Percentiles rank a stretch among this genome's conserved stretches.
These are phyloP conservation scores for Drechslerella coelobrocha DNA, from an alignment of 2,329 filamentous ascomycete species.

Conservation along the genomic window DNA sequence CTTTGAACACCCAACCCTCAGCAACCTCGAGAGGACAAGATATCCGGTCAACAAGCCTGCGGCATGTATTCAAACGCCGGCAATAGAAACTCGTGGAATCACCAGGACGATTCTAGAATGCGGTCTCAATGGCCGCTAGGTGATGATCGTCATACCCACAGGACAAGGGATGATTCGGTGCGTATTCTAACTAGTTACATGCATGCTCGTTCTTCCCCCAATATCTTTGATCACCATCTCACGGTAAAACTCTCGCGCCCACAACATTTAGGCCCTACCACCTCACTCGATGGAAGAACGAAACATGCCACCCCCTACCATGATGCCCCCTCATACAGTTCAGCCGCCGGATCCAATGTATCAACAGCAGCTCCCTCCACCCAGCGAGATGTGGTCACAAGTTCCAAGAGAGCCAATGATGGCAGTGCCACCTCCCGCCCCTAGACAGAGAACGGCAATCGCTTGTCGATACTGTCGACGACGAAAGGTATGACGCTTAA, in stretches of 20 bases:
- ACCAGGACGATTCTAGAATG: constrained; percentile 46
- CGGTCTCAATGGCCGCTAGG: constrained; percentile 35
- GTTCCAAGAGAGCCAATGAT: constrained; percentile 44
- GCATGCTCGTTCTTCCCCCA: neutral
- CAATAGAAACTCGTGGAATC: constrained; percentile 47
- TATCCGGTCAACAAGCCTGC: constrained; percentile 9
- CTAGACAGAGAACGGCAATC: constrained; percentile 68
- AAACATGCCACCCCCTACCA: constrained; percentile 41
- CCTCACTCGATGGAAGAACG: constrained; percentile 34
- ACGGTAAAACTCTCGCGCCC: neutral
- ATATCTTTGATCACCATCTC: too few species aligned
- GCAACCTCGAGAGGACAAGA: constrained; percentile 22
- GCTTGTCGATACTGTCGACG: constrained; percentile 68
- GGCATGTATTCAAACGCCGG: constrained; percentile 40
- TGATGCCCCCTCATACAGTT: constrained; percentile 41
- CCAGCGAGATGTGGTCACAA: constrained; percentile 49
- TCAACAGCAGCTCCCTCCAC: constrained; percentile 36
- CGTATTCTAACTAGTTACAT: neutral
- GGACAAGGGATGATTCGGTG: constrained; percentile 40
- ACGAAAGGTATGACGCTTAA: constrained; percentile 62
- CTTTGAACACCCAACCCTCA: constrained; percentile 10
- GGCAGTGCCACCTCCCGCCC: constrained; percentile 58
- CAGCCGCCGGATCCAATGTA: constrained; percentile 44
- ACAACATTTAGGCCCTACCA: constrained; percentile 11
- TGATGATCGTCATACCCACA: constrained; percentile 31